Evolutionary conservation across 2,329 filamentous ascomycete genomes (phyloP), one percentile per base, ranked within the genome.

Genomic region (Sclerotinia minor): DNA sequence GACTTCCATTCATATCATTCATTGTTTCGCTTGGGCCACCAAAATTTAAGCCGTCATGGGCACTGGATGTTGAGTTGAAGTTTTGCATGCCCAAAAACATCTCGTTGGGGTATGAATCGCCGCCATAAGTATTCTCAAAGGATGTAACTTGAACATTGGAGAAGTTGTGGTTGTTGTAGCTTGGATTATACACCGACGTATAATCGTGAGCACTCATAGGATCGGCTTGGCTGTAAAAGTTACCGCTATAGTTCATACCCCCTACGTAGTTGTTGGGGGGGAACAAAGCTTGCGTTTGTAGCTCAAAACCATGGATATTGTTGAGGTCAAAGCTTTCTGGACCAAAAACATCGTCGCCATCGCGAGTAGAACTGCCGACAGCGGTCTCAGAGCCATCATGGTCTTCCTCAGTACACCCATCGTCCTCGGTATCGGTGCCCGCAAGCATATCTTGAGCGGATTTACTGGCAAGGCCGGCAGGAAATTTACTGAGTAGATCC

Each of bases 291-390:
- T 38, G 29, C 5, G 15, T 11, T 50, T 17, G 45, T 38, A 35
- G 45, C n/a, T 19, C 29, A 50, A 11, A 0, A 41, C 13, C 24
- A 15, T 32, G 52, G 29, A 24, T 35, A 26, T 52, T 41, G 32
- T 26, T 24, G 29, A 63, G 8, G 11, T 19, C 6, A 24, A 41
- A 50, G n/a, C 15, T 9, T 11, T 11, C 21, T 7, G 47, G n/a
- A 26, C 45, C 45, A 63, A 63, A 63, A 26, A 50, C n/a, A 63
- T 63, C 59, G 38, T 63, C 45, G 8, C 17, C 15, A 5, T 50
- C 32, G 15, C 8, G 29, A 52, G 45, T 15, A 38, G 47, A 35
- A 50, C 4, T 24, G 38, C 35, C 29, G 32, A 41, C 15, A 26
- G n/a, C n/a, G 1, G 59, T 52, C 21, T 63, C 29, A 21, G 47